Conservation (phyloP, 2,329 filamentous ascomycete species). For the Pyrenochaeta sp. region DNA sequence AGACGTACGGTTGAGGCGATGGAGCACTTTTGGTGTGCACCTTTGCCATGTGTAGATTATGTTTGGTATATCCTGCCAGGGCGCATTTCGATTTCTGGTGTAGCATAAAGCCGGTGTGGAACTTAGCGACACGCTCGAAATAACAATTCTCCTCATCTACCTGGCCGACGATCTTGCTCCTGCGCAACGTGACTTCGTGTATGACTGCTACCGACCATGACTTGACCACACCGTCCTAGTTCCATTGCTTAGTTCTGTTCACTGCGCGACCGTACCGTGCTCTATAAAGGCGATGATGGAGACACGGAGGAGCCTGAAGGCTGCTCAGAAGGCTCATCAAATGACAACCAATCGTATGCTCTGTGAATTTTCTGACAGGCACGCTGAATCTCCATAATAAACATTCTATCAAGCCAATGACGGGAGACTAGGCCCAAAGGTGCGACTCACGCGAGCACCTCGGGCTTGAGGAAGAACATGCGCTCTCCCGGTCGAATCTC, state of each 20-base stretch:
- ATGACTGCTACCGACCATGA: background rate
- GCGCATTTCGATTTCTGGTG: constrained; percentile 44
- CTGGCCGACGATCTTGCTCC: background rate
- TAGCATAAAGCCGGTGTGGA: constrained; percentile 46
- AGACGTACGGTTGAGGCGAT: constrained; percentile 50
- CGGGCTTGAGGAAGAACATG: constrained; percentile 34
- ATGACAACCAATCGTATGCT: constrained; percentile 18
- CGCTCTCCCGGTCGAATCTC: constrained; percentile 14
- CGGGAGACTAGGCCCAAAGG: constrained; percentile 9
- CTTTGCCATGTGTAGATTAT: constrained; percentile 46
- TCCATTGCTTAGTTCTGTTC: constrained; percentile 1
- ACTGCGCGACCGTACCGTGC: background rate
- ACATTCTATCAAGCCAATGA: constrained; percentile 10
- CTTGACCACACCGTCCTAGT: background rate
- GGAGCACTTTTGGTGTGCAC: constrained; percentile 29
- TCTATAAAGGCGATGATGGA: background rate
- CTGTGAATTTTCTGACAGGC: constrained; percentile 35
- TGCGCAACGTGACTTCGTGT: constrained; percentile 2
- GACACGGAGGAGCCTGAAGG: background rate
- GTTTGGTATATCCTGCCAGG: constrained; percentile 45
- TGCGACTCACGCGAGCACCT: constrained; percentile 35
- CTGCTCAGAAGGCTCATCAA: background rate
- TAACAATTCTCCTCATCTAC: constrained; percentile 46
- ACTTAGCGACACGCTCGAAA: constrained; percentile 47
- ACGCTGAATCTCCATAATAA: constrained; percentile 19